A percentile compares a stretch with the other conserved stretches of the same genome.
Conservation (phyloP, 2,329 filamentous ascomycete genomes). For the Penicillium fuscoglaucum region DNA sequence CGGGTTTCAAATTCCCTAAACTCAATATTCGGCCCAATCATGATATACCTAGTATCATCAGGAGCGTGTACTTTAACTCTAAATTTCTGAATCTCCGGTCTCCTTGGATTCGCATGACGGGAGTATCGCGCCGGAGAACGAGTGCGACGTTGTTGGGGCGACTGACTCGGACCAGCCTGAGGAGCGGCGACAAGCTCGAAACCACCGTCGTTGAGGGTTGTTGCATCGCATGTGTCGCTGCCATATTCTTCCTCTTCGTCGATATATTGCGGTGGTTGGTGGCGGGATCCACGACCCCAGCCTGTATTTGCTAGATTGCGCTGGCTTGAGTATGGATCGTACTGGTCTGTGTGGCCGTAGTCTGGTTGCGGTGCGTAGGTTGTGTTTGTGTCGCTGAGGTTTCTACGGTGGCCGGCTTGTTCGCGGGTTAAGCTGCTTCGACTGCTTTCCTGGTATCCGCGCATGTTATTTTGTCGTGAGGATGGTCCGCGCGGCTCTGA, state of each 20-base stretch:
- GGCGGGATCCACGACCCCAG: constrained; percentile 35
- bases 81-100: constrained; percentile 72
- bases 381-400: constrained; percentile 33
- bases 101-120: constrained; percentile 34
- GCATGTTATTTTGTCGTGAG: constrained; percentile 33
- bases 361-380: constrained; percentile 22
- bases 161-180: constrained; percentile 21
- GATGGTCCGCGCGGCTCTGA: constrained; percentile 53
- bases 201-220: constrained; percentile 70
- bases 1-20: constrained; percentile 76
- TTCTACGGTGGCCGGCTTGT: constrained; percentile 30
- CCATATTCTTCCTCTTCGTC: constrained; percentile 78
- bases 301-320: constrained; percentile 42
- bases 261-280: constrained; percentile 62
- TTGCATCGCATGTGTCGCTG: constrained; percentile 68
- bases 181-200: constrained; percentile 73
- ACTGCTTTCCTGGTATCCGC: constrained; percentile 31
- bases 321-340: constrained; percentile 68
- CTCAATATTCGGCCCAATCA: constrained; percentile 71
- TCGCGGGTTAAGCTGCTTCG: constrained; percentile 35
- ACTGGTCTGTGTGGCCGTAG: constrained; percentile 48
- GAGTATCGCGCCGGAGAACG: constrained; percentile 33
- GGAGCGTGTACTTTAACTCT: constrained; percentile 85
- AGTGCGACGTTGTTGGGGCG: constrained; percentile 34
- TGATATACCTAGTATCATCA: constrained; percentile 89